phyloP scores from a whole-genome alignment of 2,329 filamentous ascomycete genomes.

The Aspergillus candidus region DNA sequence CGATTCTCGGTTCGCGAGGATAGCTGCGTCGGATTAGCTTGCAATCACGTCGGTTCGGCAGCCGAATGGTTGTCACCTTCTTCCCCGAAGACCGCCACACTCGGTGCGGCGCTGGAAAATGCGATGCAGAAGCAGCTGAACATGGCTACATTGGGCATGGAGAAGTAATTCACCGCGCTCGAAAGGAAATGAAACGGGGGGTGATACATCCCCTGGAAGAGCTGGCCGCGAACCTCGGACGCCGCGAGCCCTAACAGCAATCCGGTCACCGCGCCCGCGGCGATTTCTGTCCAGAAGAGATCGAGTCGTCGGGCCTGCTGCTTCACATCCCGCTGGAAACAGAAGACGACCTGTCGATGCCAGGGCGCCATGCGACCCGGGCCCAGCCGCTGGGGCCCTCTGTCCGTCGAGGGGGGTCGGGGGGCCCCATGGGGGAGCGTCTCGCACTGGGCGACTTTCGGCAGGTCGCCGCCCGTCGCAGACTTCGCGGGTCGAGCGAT shows the following conservation, averaged over 20 bases:
- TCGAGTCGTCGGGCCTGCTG: slow-evolving; percentile 49
- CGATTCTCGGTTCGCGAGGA: neutral
- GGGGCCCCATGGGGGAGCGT: too few species aligned
- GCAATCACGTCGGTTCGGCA: too few species aligned
- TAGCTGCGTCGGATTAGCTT: neutral
- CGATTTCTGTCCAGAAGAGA: neutral
- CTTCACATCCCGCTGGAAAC: slow-evolving; percentile 47
- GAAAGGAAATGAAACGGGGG: slow-evolving; percentile 6
- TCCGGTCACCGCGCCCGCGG: neutral
- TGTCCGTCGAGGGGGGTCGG: too few species aligned
- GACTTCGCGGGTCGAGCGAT: too few species aligned
- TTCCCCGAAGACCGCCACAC: too few species aligned
- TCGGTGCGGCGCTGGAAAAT: neutral
- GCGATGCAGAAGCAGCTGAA: neutral
- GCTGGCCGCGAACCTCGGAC: slow-evolving; percentile 5
- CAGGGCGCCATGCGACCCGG: slow-evolving; percentile 43
- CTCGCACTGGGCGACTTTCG: too few species aligned
- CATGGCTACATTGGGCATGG: neutral
- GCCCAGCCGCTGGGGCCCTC: too few species aligned
- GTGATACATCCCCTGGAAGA: slow-evolving; percentile 8
- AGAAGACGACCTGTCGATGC: slow-evolving; percentile 48
- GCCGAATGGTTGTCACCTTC: too few species aligned
- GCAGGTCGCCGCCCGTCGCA: too few species aligned
- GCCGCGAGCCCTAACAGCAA: slow-evolving; percentile 7
- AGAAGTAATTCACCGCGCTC: slow-evolving; percentile 4